Conservation (phyloP, 306 rosid species). For the Trichosanthes cucumerina region DNA sequence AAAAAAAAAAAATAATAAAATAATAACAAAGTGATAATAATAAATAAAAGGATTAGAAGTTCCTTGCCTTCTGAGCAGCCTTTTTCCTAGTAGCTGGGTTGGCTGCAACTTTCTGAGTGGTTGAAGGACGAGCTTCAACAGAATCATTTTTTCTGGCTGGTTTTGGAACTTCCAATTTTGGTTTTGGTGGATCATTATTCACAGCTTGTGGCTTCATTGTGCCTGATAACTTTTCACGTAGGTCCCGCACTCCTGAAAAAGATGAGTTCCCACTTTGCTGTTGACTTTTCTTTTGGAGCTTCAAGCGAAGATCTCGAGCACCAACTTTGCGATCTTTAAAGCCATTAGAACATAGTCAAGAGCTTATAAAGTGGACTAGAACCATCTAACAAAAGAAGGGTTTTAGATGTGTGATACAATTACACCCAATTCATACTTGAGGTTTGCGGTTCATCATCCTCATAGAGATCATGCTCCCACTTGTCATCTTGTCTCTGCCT, state of each 20-base stretch:
- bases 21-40: too few relatives aligned
- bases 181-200: slow-evolving; percentile 53
- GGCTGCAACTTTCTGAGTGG: slow-evolving; percentile 30
- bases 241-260: slow-evolving; percentile 53
- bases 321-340: slow-evolving; percentile 60
- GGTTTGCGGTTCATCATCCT: slow-evolving; percentile 33
- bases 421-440: slow-evolving; percentile 59
- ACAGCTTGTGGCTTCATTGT: slow-evolving; percentile 52
- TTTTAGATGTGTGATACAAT: slow-evolving; percentile 24
- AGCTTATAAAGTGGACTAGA: slow-evolving; percentile 24
- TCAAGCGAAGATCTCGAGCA: slow-evolving; percentile 84
- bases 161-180: slow-evolving; percentile 38
- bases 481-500: slow-evolving; percentile 94
- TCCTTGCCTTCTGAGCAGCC: slow-evolving; percentile 54
- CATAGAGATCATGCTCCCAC: slow-evolving; percentile 98
- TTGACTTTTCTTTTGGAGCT: slow-evolving; percentile 80
- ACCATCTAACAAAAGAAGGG: slow-evolving; percentile 28
- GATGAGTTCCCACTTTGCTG: slow-evolving; percentile 54
- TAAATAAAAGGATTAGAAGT: not conserved
- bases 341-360: slow-evolving; percentile 47
- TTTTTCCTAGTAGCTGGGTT: slow-evolving; percentile 44
- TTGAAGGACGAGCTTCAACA: slow-evolving; percentile 34
- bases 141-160: slow-evolving; percentile 35
- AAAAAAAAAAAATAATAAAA: not conserved
- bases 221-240: slow-evolving; percentile 86